Base-by-base conservation (phyloP, 257 asterid genomes). In the Paulownia fortunei region DNA sequence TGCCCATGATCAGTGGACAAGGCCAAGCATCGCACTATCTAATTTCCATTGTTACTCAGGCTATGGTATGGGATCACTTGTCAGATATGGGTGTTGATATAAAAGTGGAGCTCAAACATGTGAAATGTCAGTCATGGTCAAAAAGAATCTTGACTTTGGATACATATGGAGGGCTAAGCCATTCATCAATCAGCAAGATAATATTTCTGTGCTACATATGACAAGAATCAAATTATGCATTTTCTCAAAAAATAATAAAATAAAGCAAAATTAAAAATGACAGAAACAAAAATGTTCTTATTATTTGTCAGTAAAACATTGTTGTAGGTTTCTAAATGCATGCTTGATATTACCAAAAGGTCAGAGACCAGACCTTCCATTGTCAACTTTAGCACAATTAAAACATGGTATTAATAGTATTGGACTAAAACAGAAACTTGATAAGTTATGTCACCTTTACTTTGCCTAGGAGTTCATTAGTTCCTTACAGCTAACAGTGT, bases 341-440 rank as follows among this genome's bases (percentile, higher is more conserved):
- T 8, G 61, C 66, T 67, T 44, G 56, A 60, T 46, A 49, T 19
- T 27, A 36, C 27, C 18, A 68, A 47, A 59, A n/a, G 47, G 55
- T 19, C 44, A 61, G n/a, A n/a, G n/a, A n/a, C n/a, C 23, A 49
- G 67, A 71, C 61, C 73, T 24, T 59, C 3, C 55, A 42, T 13
- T 67, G 30, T 46, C 64, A 58, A 76, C 8, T 60, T 23, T 71
- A 59, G 76, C 64, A 30, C 10, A 70, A 51, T 13, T n/a, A 32
- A 24, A 32, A 5, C n/a, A 69, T 7, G 8, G 60, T 16, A 47
- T 16, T 13, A 2, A 46, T 0, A 7, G 42, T 9, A 26, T 10
- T 42, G 41, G 7, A 68, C n/a, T 24, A n/a, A 44, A 68, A 12
- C 39, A 24, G 21, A 59, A 8, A 8, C n/a, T 23, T 6, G 6